Base-by-base conservation (phyloP, 2,329 filamentous ascomycete species). In the Onygena corvina region DNA sequence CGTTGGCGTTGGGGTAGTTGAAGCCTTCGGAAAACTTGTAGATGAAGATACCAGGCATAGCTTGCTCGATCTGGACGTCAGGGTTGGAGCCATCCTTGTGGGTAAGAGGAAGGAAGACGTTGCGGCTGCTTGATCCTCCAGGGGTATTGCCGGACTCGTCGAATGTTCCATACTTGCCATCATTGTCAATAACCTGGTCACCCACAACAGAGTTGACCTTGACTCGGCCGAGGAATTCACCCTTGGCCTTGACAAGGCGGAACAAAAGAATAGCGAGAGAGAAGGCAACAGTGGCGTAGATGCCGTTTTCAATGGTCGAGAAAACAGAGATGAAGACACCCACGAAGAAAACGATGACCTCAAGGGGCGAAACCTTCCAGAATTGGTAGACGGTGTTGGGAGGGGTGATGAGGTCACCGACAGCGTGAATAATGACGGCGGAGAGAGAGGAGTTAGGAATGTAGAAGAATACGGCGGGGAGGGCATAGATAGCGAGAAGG, bases 11-110 rank as follows among this genome's bases (percentile, higher is more conserved):
- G 52, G 90, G 87, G 60, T 96, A 98, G 68, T 92, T 94, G 74
- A 94, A 94, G 36, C 89, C 86, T 69, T 96, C 90, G 0, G 84
- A 81, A 66, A 94, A 95, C 38, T 90, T 81, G 71, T 94, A 96
- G 61, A 96, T 94, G 68, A 96, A 94, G 56, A 98, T 77, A 47
- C 92, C 92, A 0, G 90, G 90, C 59, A 92, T 86, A 0, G 92
- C 89, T 49, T 79, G 79, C 53, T 85, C 75, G n/a, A 94, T 73
- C 8, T 83, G 76, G 42, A 96, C 75, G 21, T 83, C 75, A 0
- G 90, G 90, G 64, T 96, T 96, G 1, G 86, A 88, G 25, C 90
- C 90, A 62, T 96, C 90, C n/a, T 75, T 74, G 63, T 93, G 87
- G 58, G 86, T 80, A 51, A 95, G 74, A 0, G 92, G 92, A 16